These are phyloP conservation scores for Phytophthora podocarpi DNA, from an alignment of 352 stramenopile genomes.

Conservation along the genomic window DNA sequence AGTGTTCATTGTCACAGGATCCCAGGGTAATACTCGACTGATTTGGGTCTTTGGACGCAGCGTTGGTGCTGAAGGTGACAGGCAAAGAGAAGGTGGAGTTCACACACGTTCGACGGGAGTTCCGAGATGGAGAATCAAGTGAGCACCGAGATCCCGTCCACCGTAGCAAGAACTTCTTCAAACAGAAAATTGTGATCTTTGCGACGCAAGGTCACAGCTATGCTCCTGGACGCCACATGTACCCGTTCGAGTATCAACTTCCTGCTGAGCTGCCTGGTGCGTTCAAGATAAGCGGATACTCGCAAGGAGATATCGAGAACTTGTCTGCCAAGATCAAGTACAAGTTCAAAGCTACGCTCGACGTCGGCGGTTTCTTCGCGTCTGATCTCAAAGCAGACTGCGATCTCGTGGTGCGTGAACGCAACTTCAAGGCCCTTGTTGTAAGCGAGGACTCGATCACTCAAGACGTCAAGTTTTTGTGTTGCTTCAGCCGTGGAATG, in stretches of 20 bases:
- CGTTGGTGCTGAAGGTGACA: slow-evolving; percentile 62
- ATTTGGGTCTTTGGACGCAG: slow-evolving; percentile 26
- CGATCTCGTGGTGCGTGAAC: slow-evolving; percentile 61
- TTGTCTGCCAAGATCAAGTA: slow-evolving; percentile 75
- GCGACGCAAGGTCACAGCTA: slow-evolving; percentile 40
- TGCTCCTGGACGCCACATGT: slow-evolving; percentile 54
- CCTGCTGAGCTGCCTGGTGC: slow-evolving; percentile 50
- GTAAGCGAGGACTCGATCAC: slow-evolving; percentile 61
- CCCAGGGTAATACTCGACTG: not conserved
- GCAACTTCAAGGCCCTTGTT: slow-evolving; percentile 47
- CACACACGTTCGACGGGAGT: slow-evolving; percentile 38
- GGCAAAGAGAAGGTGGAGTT: slow-evolving; percentile 75
- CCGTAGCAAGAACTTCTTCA: slow-evolving; percentile 68
- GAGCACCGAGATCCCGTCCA: slow-evolving; percentile 34
- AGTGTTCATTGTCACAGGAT: not conserved
- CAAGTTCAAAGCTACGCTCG: slow-evolving; percentile 76
- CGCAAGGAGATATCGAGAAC: slow-evolving; percentile 43
- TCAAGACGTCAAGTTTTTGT: slow-evolving; percentile 60
- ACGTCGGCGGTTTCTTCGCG: slow-evolving; percentile 62
- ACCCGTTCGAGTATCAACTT: slow-evolving; percentile 73
- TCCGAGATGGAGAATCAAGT: slow-evolving; percentile 31
- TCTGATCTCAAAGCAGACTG: slow-evolving; percentile 70
- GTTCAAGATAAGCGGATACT: slow-evolving; percentile 62
- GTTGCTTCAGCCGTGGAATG: slow-evolving; percentile 64
- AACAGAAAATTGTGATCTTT: slow-evolving; percentile 71